A percentile compares a stretch with the other conserved stretches of the same genome.
These are phyloP conservation scores for Kondoa malvinella DNA, from an alignment of 768 basidiomycete species.

Conservation along the genomic window DNA sequence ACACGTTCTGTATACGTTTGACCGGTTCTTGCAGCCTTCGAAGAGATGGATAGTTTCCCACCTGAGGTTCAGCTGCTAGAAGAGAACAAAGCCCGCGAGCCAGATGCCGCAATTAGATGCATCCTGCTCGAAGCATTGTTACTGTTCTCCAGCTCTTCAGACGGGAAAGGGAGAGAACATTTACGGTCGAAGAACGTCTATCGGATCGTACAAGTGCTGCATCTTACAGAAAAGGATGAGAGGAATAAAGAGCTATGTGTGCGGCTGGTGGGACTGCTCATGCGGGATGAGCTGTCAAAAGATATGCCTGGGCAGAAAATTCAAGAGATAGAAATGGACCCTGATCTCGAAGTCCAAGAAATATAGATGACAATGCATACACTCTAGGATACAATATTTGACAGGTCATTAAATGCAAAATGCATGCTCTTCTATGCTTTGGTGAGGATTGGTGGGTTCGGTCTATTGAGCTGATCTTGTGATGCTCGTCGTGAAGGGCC, in stretches of 20 bases:
- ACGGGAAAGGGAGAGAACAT: constrained; percentile 53
- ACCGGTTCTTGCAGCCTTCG: constrained; percentile 4
- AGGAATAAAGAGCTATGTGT: constrained; percentile 78
- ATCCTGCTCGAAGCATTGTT: constrained; percentile 80
- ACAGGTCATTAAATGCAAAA: not conserved
- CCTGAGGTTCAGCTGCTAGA: constrained; percentile 73
- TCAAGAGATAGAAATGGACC: not conserved
- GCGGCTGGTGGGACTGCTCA: constrained; percentile 67
- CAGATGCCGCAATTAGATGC: constrained; percentile 55
- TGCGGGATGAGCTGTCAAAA: constrained; percentile 44
- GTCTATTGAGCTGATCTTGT: not conserved
- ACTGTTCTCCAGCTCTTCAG: constrained; percentile 69
- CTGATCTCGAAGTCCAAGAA: not conserved
- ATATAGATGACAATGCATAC: constrained; percentile 18
- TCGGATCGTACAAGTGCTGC: constrained; percentile 59
- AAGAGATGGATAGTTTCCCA: constrained; percentile 81
- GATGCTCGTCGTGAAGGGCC: not conserved
- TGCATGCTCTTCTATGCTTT: not conserved
- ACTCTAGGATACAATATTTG: constrained; percentile 1
- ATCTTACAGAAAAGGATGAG: constrained; percentile 52
- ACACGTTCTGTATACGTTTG: constrained; percentile 56
- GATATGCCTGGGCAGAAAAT: not conserved
- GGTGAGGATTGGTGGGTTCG: not conserved
- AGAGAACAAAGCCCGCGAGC: constrained; percentile 63
- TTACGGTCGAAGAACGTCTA: constrained; percentile 69